A percentile compares a stretch with the other conserved stretches of the same genome.
phyloP scores from a whole-genome alignment of 2,329 filamentous ascomycete species.

The Pseudogymnoascus sp. region DNA sequence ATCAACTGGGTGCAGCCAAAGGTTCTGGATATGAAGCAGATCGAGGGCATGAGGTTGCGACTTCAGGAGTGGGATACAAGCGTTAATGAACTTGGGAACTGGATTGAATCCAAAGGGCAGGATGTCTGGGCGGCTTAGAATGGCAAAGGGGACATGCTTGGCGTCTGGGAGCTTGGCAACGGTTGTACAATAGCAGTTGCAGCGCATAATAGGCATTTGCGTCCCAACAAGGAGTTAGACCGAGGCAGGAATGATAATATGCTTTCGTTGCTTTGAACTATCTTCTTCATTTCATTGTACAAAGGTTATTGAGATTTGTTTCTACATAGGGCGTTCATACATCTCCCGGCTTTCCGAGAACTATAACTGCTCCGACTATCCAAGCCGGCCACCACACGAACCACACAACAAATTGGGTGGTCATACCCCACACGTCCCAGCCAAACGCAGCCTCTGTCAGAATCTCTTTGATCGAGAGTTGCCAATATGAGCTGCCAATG shows the following conservation, averaged over 20 bases:
- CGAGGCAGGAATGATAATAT: slow-evolving; percentile 9
- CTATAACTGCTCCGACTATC: slow-evolving; percentile 56
- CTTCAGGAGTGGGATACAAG: slow-evolving; percentile 93
- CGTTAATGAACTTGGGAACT: slow-evolving; percentile 92
- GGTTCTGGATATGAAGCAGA: slow-evolving; percentile 91
- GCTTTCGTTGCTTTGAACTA: slow-evolving; percentile 2
- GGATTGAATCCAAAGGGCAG: slow-evolving; percentile 89
- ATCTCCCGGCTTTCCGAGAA: slow-evolving; percentile 36
- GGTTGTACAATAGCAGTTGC: slow-evolving; percentile 13
- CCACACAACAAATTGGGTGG: slow-evolving; percentile 85
- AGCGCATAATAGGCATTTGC: slow-evolving; percentile 9
- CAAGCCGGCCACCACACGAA: slow-evolving; percentile 94
- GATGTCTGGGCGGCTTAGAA: slow-evolving; percentile 85
- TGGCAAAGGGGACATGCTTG: slow-evolving; percentile 17
- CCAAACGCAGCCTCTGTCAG: slow-evolving; percentile 72
- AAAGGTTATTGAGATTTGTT: background rate
- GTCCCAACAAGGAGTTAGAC: slow-evolving; percentile 8
- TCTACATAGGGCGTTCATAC: background rate
- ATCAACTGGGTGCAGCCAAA: slow-evolving; percentile 99
- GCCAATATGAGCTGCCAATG: slow-evolving; percentile 39
- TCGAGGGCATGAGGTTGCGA: slow-evolving; percentile 81
- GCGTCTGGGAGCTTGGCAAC: slow-evolving; percentile 11
- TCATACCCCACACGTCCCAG: slow-evolving; percentile 85
- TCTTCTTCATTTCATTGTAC: background rate
- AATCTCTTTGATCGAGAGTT: slow-evolving; percentile 47